phyloP scores from a whole-genome alignment of 495 filamentous ascomycete genomes.

The Neurospora africana region DNA sequence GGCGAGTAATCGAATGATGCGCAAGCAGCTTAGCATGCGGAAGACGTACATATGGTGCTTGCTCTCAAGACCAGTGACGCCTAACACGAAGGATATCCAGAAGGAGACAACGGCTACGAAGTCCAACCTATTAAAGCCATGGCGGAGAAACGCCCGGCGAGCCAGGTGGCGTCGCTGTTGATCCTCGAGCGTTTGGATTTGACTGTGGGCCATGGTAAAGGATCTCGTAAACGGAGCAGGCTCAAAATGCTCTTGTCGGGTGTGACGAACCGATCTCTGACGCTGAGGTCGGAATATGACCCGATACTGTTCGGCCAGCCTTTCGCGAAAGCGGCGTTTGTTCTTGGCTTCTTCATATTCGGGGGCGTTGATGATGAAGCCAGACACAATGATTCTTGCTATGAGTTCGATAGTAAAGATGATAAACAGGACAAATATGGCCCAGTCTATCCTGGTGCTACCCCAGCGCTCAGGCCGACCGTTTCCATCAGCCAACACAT shows the following conservation, averaged over 20 bases:
- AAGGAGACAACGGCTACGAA: slow-evolving; percentile 94
- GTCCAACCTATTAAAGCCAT: slow-evolving; percentile 91
- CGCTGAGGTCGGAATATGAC: slow-evolving; percentile 70
- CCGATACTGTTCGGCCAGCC: slow-evolving; percentile 62
- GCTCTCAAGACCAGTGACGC: slow-evolving; percentile 54
- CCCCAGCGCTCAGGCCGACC: slow-evolving; percentile 50
- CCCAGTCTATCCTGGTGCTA: slow-evolving; percentile 58
- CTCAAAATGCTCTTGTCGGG: slow-evolving; percentile 25
- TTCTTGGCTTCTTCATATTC: slow-evolving; percentile 77
- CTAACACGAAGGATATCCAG: slow-evolving; percentile 78
- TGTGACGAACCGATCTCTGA: slow-evolving; percentile 49
- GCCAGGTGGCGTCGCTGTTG: slow-evolving; percentile 77
- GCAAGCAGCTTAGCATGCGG: slow-evolving; percentile 88
- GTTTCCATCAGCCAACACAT: slow-evolving; percentile 49
- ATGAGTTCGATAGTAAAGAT: slow-evolving; percentile 84
- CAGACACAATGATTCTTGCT: slow-evolving; percentile 80
- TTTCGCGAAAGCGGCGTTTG: slow-evolving; percentile 58
- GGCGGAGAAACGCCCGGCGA: slow-evolving; percentile 82
- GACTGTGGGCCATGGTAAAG: slow-evolving; percentile 55
- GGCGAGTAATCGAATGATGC: slow-evolving; percentile 77
- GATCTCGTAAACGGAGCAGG: slow-evolving; percentile 70
- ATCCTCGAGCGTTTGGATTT: slow-evolving; percentile 54
- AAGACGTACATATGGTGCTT: slow-evolving; percentile 74
- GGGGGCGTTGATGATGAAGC: slow-evolving; percentile 74
- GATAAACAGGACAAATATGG: slow-evolving; percentile 70